Percentiles rank a stretch among this genome's conserved stretches.
Evolutionary conservation across 2,329 filamentous ascomycete genomes (phyloP).

Genomic region (Stylonectria norvegica): DNA sequence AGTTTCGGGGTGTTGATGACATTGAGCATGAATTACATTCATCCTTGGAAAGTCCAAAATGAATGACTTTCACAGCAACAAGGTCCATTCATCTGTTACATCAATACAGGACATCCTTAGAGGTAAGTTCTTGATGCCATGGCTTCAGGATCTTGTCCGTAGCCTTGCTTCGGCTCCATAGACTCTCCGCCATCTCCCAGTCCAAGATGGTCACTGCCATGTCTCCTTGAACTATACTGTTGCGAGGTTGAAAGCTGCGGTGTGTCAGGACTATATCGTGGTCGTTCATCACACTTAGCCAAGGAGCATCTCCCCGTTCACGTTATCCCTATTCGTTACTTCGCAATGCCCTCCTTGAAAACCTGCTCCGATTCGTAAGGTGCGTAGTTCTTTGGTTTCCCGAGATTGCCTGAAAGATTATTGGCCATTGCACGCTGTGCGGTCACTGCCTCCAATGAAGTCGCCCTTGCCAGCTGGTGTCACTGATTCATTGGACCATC

Average conservation of each 20-base stretch:
- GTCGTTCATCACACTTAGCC: neutral
- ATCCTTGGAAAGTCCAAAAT: too few species aligned
- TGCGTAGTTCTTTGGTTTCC: neutral
- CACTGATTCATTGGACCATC: too few species aligned
- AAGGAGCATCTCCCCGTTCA: neutral
- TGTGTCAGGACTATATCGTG: neutral
- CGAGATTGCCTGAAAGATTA: neutral
- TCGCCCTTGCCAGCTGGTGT: too few species aligned
- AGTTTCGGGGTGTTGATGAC: too few species aligned
- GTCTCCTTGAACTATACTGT: neutral
- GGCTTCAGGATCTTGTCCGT: slow-evolving; percentile 11
- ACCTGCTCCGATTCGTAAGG: neutral
- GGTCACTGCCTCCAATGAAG: neutral
- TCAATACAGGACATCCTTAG: too few species aligned
- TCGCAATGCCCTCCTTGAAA: neutral
- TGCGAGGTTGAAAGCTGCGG: neutral
- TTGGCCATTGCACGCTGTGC: neutral
- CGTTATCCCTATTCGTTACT: neutral
- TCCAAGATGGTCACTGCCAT: neutral
- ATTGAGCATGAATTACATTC: too few species aligned
- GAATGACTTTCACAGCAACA: too few species aligned
- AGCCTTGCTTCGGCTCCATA: neutral
- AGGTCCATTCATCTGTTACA: too few species aligned
- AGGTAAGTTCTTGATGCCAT: too few species aligned
- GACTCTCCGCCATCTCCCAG: neutral